phyloP scores from a whole-genome alignment of 306 rosid species.

The Lagenaria siceraria region DNA sequence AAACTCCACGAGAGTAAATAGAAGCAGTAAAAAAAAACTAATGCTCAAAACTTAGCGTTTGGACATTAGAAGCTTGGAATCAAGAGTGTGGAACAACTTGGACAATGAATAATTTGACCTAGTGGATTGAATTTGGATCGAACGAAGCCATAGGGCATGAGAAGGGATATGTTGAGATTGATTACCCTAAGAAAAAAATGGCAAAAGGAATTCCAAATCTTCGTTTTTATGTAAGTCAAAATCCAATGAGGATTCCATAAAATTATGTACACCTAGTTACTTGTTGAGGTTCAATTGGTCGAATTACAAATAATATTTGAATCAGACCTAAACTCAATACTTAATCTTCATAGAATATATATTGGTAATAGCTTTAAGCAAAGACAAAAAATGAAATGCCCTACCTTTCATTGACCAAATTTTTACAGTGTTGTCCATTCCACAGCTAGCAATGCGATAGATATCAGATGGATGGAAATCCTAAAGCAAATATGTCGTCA shows the following conservation, averaged over 20 bases:
- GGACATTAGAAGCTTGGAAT: not conserved
- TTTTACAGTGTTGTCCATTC: slow-evolving; percentile 96
- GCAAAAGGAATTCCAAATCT: not conserved
- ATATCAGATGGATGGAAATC: slow-evolving; percentile 92
- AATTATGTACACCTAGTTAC: not conserved
- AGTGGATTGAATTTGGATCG: not conserved
- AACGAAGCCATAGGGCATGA: not conserved
- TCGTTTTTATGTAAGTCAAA: not conserved
- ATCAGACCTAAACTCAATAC: not conserved
- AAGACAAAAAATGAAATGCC: not conserved
- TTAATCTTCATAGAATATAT: not conserved
- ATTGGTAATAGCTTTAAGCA: not conserved
- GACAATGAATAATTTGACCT: not conserved
- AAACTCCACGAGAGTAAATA: no score
- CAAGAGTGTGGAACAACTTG: not conserved
- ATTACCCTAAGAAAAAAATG: not conserved
- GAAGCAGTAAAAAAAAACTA: no score
- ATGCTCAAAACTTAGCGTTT: not conserved
- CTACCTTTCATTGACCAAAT: slow-evolving; percentile 97
- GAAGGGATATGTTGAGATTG: not conserved
- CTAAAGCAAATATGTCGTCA: slow-evolving; percentile 26
- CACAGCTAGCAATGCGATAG: slow-evolving; percentile 79
- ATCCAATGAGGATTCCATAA: not conserved
- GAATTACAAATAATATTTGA: not conserved
- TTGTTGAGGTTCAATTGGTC: not conserved